These are phyloP conservation scores for Musa balbisiana DNA, from an alignment of 202 grass and related monocot species.

Conservation along the genomic window DNA sequence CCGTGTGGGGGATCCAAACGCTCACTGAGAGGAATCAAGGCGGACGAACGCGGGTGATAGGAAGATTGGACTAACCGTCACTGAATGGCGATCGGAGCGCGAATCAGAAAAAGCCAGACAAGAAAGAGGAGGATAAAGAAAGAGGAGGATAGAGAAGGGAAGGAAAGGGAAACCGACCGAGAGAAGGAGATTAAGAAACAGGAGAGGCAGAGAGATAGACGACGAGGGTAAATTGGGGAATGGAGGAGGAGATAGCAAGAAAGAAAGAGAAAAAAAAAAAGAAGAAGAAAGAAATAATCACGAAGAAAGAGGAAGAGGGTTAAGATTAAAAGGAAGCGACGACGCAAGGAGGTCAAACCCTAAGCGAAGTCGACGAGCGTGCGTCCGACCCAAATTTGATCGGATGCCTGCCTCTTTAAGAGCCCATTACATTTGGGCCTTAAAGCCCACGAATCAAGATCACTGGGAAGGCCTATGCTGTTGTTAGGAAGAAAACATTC, in stretches of 20 bases:
- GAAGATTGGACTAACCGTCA: neutral
- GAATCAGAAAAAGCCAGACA: neutral
- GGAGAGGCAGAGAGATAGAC: neutral
- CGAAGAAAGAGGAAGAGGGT: too few species aligned
- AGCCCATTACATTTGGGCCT: too few species aligned
- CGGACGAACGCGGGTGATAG: neutral
- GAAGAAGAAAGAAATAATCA: too few species aligned
- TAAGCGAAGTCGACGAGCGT: too few species aligned
- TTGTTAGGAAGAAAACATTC: too few species aligned
- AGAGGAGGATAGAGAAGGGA: neutral
- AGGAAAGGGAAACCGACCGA: neutral
- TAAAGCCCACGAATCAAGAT: too few species aligned
- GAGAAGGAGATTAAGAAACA: neutral
- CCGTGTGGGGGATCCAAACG: neutral
- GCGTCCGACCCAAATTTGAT: too few species aligned
- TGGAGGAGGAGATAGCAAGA: neutral
- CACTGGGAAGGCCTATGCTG: too few species aligned
- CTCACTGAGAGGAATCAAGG: neutral
- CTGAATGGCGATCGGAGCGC: neutral
- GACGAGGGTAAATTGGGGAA: neutral
- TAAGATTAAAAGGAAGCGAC: too few species aligned
- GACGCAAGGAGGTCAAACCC: too few species aligned
- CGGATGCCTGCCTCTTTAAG: too few species aligned
- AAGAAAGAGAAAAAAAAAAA: too few species aligned
- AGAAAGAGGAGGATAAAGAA: neutral